phyloP scores from a whole-genome alignment of 805 yeast genomes.

The Metschnikowia colocasiae region DNA sequence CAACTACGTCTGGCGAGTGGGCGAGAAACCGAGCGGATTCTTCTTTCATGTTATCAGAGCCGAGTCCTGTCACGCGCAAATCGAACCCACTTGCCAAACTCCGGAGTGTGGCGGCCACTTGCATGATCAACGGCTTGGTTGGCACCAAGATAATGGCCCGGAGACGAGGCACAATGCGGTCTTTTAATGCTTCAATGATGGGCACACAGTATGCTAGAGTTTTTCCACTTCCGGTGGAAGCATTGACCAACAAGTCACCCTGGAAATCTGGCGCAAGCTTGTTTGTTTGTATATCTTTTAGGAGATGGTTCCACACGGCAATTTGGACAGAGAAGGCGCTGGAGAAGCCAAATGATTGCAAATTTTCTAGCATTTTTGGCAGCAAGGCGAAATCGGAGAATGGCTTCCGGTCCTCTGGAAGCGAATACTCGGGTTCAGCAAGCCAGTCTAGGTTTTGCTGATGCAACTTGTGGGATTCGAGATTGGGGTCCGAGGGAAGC shows the following conservation, averaged over 20 bases:
- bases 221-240: constrained; percentile 95
- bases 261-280: constrained; percentile 47
- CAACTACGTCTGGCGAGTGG: constrained; percentile 60
- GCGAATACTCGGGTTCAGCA: constrained; percentile 55
- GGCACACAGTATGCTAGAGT: constrained; percentile 88
- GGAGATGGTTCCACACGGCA: constrained; percentile 54
- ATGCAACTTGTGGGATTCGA: constrained; percentile 26
- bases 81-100: constrained; percentile 63
- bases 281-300: constrained; percentile 41
- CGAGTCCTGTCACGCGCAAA: constrained; percentile 59
- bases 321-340: constrained; percentile 77
- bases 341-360: constrained; percentile 43
- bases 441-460: constrained; percentile 58
- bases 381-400: constrained; percentile 50
- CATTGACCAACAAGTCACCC: constrained; percentile 84
- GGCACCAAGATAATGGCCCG: constrained; percentile 84
- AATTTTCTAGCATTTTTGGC: constrained; percentile 42
- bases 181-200: constrained; percentile 61
- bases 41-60: constrained; percentile 54
- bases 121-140: constrained; percentile 80
- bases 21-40: constrained; percentile 52
- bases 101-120: constrained; percentile 66
- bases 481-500: constrained; percentile 49
- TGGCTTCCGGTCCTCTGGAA: constrained; percentile 43
- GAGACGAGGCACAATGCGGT: constrained; percentile 64